These are phyloP conservation scores for Neolentinus lepideus DNA, from an alignment of 1,284 basidiomycete species.

Conservation along the genomic window DNA sequence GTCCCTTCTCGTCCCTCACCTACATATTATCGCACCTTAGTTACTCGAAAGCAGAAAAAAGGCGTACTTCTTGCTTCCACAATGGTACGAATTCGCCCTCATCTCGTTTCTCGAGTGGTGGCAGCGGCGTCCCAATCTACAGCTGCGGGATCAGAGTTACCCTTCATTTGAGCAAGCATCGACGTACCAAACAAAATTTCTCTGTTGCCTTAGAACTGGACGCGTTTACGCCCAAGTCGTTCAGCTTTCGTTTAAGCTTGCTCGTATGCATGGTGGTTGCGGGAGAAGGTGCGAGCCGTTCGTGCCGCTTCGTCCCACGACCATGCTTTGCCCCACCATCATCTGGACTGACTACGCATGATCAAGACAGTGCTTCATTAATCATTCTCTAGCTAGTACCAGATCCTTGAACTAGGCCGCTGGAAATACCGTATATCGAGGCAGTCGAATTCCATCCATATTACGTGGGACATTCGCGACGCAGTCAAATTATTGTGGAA, in stretches of 20 bases:
- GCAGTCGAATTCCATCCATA: too few species aligned
- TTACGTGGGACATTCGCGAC: too few species aligned
- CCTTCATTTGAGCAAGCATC: background rate
- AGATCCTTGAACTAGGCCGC: too few species aligned
- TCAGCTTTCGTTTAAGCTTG: conserved; percentile 73
- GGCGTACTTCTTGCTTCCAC: conserved; percentile 91
- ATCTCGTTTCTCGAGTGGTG: conserved; percentile 86
- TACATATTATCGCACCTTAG: conserved; percentile 21
- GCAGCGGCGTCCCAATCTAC: conserved; percentile 88
- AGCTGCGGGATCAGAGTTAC: conserved; percentile 7
- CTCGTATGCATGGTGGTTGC: conserved; percentile 30
- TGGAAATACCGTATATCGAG: too few species aligned
- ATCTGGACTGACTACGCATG: too few species aligned
- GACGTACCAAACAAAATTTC: conserved; percentile 77
- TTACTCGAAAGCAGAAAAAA: conserved; percentile 6
- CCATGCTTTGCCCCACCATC: background rate
- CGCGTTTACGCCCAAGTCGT: conserved; percentile 70
- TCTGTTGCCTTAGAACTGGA: conserved; percentile 69
- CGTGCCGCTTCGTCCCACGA: background rate
- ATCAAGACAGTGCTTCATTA: too few species aligned
- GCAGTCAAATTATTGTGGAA: too few species aligned
- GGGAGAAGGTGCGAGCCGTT: background rate
- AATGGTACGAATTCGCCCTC: conserved; percentile 90
- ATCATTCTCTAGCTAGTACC: too few species aligned
- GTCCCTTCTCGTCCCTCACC: conserved; percentile 92